Evolutionary conservation across 768 basidiomycete species (phyloP).

Genomic region (Lepiota venenata): DNA sequence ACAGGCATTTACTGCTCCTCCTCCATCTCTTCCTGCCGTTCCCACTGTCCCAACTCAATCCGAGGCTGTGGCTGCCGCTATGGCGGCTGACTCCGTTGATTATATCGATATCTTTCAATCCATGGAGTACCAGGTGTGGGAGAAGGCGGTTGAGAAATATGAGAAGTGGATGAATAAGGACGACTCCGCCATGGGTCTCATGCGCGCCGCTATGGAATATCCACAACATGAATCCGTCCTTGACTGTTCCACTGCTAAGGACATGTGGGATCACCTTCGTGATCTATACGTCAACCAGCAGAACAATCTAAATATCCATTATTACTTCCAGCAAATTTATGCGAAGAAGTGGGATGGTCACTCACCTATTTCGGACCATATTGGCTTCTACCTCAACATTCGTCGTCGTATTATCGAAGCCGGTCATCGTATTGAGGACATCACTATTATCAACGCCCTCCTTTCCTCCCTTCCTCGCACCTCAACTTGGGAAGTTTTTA

Average conservation of each 20-base stretch:
- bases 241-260: conserved; percentile 8
- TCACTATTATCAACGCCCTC: not conserved
- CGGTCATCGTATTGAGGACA: not conserved
- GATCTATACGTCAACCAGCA: conserved; percentile 6
- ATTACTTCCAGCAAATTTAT: conserved; percentile 15
- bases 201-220: conserved; percentile 7
- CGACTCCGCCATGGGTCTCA: conserved; percentile 10
- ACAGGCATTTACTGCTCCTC: not conserved
- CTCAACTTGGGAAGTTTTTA: not conserved
- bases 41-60: no score
- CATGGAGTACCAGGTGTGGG: no score
- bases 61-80: not conserved
- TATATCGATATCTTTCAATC: no score
- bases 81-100: no score
- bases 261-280: not conserved
- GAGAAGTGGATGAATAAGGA: conserved; percentile 6
- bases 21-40: no score
- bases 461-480: not conserved
- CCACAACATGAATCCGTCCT: conserved; percentile 13
- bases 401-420: conserved; percentile 7
- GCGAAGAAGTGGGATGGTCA: conserved; percentile 10
- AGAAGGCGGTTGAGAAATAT: not conserved
- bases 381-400: conserved; percentile 14
- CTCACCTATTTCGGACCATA: conserved; percentile 10
- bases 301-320: conserved; percentile 7